These are phyloP conservation scores for Dujonia santamariae DNA, from an alignment of 1,139 yeast species.

Conservation along the genomic window DNA sequence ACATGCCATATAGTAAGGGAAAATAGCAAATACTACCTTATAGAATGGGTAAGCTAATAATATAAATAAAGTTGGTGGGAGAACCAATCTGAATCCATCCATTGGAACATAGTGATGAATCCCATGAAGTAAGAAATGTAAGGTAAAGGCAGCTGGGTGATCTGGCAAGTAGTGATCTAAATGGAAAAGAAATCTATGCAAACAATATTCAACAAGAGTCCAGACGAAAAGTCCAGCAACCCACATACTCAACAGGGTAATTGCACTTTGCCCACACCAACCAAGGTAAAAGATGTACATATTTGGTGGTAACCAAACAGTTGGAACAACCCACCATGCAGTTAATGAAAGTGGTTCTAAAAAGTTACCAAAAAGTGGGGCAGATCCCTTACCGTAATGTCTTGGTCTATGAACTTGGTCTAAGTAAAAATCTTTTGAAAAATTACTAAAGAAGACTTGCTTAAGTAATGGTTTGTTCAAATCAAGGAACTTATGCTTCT, in stretches of 20 bases:
- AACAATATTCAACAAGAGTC: slow-evolving; percentile 83
- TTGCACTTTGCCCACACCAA: slow-evolving; percentile 29
- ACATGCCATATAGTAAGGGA: slow-evolving; percentile 49
- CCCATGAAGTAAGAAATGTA: slow-evolving; percentile 92
- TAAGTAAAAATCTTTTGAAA: slow-evolving; percentile 82
- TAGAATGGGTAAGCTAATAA: slow-evolving; percentile 45
- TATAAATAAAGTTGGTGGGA: slow-evolving; percentile 86
- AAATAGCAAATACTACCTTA: slow-evolving; percentile 32
- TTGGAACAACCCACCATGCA: slow-evolving; percentile 74
- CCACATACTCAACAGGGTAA: slow-evolving; percentile 44
- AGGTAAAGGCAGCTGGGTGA: slow-evolving; percentile 65
- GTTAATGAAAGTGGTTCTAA: slow-evolving; percentile 48
- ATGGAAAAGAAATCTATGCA: slow-evolving; percentile 93
- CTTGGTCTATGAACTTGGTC: slow-evolving; percentile 98
- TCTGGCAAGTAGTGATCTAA: slow-evolving; percentile 84
- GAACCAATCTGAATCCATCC: slow-evolving; percentile 89
- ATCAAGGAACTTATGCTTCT: slow-evolving; percentile 82
- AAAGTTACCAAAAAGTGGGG: slow-evolving; percentile 60
- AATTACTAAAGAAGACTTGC: slow-evolving; percentile 74
- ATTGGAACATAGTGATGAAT: slow-evolving; percentile 96
- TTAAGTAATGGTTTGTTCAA: slow-evolving; percentile 73
- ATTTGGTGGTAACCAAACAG: slow-evolving; percentile 83
- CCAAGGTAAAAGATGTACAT: slow-evolving; percentile 44
- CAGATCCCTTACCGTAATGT: slow-evolving; percentile 80
- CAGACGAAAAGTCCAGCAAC: slow-evolving; percentile 75